Evolutionary conservation across 1,284 basidiomycete species (phyloP), one percentile per base, ranked within the genome.

Genomic region (Malassezia dermatis): DNA sequence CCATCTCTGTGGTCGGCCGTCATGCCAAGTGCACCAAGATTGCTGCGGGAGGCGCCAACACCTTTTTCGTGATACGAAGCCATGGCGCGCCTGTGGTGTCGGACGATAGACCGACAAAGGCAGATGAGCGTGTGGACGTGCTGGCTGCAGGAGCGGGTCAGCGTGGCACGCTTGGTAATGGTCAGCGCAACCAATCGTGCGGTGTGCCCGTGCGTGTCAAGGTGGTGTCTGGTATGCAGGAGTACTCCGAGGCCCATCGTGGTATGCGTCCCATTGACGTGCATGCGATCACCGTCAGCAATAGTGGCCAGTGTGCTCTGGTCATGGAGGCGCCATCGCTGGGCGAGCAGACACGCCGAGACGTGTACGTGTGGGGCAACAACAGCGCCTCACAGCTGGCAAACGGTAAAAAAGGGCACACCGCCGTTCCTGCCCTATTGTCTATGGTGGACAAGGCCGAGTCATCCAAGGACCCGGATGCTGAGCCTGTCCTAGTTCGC

Each of bases 121-220:
- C 6, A 47, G 44, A 4, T 17, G 53, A 40, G 58, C 63, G 62
- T 6, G 61, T 71, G 30, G 89, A 94, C 64, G 71, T 93, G 4
- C 79, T 90, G 30, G 82, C 87, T 46, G 85, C 84, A 61, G 91
- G 91, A 0, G 78, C 88, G 83, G 79, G 91, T 59, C 83, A 86
- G 72, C 88, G 81, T 75, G 90, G 91, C 11, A 85, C 86, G 3
- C 80, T 95, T 3, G 91, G 90, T 0, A 89, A 87, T 55, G 82
- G 80, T n/a, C 73, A 81, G 41, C 91, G 82, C 78, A 85, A 80
- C 65, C 88, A 83, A 60, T 83, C 83, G 0, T 84, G 86, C 62
- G 81, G 83, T 28, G 79, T 79, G 40, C 89, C 88, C 0, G 78
- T 82, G 1, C 82, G 83, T 52, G 84, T 88, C 19, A 89, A 85